Evolutionary conservation across 176 grass and related monocot genomes (phyloP), one percentile per base, ranked within the genome.

Genomic region (Cocos nucifera): DNA sequence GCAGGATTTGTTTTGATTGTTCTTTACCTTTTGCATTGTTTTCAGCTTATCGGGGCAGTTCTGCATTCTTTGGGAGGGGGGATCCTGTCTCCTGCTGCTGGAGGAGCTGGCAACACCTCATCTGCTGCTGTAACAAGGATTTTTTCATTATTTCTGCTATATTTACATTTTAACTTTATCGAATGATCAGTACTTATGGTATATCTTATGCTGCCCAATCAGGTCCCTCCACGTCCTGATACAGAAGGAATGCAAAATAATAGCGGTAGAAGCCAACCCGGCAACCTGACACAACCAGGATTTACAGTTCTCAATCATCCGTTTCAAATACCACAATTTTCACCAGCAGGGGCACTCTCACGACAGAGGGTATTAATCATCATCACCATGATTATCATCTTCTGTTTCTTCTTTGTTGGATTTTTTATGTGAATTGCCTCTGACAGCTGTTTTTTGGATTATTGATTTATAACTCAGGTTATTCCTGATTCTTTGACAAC

Each of bases 401-500:
- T 16, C 27, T 29, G 9, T 19, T 67, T 48, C 12, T 44, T 64
- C 18, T 22, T 64, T 16, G 18, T 69, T 8, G 4, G 6, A 19
- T 15, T 75, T 71, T 16, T 30, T 54, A 65, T 65, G n/a, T 28
- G 18, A 30, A 73, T 67, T 65, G 22, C 44, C 24, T 50, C 59
- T 25, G 27, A 32, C 15, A 5, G 12, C 49, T 79, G 6, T 19
- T 22, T 17, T 65, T 29, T 25, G 28, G 15, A 15, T 49, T 52
- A 61, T 63, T 54, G 51, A 17, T 73, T 73, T 67, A 62, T 8
- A 51, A 64, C 24, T 58, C 64, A 97, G 92, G 69, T 85, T 56
- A 78, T 97, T 85, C 87, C 92, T 54, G 84, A 97, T 88, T 84
- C 92, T 66, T 24, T 97, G 58, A 85, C 22, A 44, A 88, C 81